Evolutionary conservation across 495 filamentous ascomycete genomes (phyloP).

Genomic region (Aspergillus bertholletiae): DNA sequence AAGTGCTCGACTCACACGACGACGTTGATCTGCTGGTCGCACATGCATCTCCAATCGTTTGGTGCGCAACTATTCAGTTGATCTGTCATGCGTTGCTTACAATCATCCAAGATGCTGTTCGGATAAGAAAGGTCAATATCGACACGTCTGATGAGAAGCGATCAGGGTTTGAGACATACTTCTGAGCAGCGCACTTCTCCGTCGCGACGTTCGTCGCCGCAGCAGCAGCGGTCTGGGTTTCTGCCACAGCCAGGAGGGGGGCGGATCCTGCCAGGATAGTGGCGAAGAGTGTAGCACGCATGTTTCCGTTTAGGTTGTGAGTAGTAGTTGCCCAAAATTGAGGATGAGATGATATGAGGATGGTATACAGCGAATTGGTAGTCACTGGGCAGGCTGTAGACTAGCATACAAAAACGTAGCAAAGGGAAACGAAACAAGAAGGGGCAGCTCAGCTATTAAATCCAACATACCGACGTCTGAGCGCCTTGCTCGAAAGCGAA

Average conservation of each 20-base stretch:
- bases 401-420: neutral
- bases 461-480: neutral
- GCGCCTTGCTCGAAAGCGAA: neutral
- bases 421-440: neutral
- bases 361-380: too few relatives aligned
- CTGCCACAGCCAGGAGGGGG: constrained; percentile 6
- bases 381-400: neutral
- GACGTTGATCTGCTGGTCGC: constrained; percentile 28
- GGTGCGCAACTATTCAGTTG: constrained; percentile 23
- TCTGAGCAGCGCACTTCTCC: constrained; percentile 2
- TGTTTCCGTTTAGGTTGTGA: neutral
- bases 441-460: neutral
- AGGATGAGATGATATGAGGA: too few relatives aligned
- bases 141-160: too few relatives aligned
- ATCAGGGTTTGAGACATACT: constrained; percentile 1
- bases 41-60: constrained; percentile 31
- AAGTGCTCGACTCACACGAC: constrained; percentile 20
- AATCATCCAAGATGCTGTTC: constrained; percentile 30
- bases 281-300: constrained; percentile 6
- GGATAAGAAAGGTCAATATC: neutral
- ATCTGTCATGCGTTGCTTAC: constrained; percentile 17
- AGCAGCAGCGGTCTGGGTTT: constrained; percentile 1
- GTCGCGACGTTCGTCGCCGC: neutral
- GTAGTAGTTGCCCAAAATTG: too few relatives aligned
- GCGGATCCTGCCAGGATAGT: constrained; percentile 4